phyloP scores from a whole-genome alignment of 352 stramenopile species.

The Blastocystis sp. region DNA sequence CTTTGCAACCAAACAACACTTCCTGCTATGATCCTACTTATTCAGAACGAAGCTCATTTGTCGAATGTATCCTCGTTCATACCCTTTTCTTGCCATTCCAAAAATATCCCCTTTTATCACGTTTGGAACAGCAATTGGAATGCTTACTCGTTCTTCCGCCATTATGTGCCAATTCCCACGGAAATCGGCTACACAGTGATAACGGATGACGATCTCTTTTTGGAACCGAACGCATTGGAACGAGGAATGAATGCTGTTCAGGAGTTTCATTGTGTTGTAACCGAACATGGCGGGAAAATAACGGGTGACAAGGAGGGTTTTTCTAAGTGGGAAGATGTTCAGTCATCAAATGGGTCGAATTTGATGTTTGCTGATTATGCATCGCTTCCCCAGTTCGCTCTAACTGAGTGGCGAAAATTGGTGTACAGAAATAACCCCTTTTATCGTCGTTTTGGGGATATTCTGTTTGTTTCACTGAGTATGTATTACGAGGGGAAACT shows the following conservation, averaged over 20 bases:
- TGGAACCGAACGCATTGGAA: neutral
- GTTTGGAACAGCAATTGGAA: conserved; percentile 43
- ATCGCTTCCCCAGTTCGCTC: conserved; percentile 14
- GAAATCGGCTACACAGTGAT: conserved; percentile 1
- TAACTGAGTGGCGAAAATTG: neutral
- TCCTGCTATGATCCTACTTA: neutral
- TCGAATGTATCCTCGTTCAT: neutral
- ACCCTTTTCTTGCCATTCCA: neutral
- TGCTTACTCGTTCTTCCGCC: conserved; percentile 18
- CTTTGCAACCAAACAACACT: neutral
- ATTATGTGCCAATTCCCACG: conserved; percentile 26
- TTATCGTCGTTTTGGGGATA: conserved; percentile 9
- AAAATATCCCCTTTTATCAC: neutral
- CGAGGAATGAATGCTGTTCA: neutral
- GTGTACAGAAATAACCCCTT: neutral
- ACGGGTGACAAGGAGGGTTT: neutral
- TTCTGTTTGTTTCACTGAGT: conserved; percentile 4
- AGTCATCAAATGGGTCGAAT: neutral
- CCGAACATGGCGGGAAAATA: neutral
- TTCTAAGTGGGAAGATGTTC: neutral
- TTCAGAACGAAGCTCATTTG: conserved; percentile 22
- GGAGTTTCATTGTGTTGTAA: neutral
- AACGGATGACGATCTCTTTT: conserved; percentile 21
- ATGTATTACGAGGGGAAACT: neutral
- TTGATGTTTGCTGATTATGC: conserved; percentile 9